Evolutionary conservation across 768 basidiomycete species (phyloP).

Genomic region (Lepiota venenata): DNA sequence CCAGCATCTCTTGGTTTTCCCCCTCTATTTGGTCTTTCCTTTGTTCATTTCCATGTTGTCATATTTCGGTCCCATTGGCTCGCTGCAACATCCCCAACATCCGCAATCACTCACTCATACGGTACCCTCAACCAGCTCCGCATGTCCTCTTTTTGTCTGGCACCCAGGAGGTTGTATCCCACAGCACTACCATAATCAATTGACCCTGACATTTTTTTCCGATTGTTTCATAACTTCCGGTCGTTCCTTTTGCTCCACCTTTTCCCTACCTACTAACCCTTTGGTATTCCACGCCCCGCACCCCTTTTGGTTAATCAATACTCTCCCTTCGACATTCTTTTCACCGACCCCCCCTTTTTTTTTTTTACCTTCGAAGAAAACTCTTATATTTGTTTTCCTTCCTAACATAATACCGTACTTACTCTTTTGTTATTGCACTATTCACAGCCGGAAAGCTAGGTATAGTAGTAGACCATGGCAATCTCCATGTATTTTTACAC

Average conservation of each 20-base stretch:
- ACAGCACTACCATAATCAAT: constrained; percentile 35
- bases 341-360: neutral
- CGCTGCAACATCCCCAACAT: constrained; percentile 3
- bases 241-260: constrained; percentile 11
- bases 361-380: neutral
- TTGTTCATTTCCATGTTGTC: constrained; percentile 18
- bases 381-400: constrained; percentile 14
- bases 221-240: constrained; percentile 18
- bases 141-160: constrained; percentile 26
- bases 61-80: constrained; percentile 6
- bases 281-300: neutral
- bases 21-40: constrained; percentile 16
- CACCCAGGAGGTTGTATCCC: constrained; percentile 43
- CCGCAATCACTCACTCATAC: constrained; percentile 12
- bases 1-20: constrained; percentile 7
- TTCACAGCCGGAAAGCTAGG: constrained; percentile 42
- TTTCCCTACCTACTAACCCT: neutral
- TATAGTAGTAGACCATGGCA: constrained; percentile 46
- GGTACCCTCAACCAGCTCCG: constrained; percentile 22
- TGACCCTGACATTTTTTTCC: constrained; percentile 25
- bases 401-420: constrained; percentile 33
- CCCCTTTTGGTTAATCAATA: constrained; percentile 4
- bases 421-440: constrained; percentile 40
- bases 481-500: constrained; percentile 49
- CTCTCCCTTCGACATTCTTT: neutral